Evolutionary conservation across 164 flowering plant genomes (phyloP), one percentile per base, ranked within the genome.

Genomic region (Liriodendron chinense): DNA sequence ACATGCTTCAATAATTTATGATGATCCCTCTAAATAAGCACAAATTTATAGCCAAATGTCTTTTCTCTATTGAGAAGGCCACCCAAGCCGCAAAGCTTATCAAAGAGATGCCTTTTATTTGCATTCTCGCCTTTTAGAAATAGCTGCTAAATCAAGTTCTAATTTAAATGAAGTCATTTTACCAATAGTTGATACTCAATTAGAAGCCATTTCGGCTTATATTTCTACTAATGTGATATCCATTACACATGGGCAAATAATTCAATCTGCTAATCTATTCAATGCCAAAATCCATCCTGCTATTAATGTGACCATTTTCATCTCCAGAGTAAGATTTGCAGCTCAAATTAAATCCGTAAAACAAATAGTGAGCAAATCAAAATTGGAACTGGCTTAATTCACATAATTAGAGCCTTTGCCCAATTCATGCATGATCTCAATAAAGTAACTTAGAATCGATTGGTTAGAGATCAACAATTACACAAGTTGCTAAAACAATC

Each of bases 121-220:
- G 62, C 10, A 57, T 57, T 57, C 14, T 7, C n/a, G 10, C 6
- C 14, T 57, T 57, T 57, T 57, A 10, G 10, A 57, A 57, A 57
- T 9, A 57, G 62, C 62, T 57, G 62, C 62, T 57, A 57, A 57
- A 57, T 57, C n/a, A 57, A 57, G 62, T 57, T 57, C 62, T 57
- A 0, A 20, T 57, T 57, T 57, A 57, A 12, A 1, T 13, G 62
- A n/a, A n/a, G n/a, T n/a, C n/a, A n/a, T n/a, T 57, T 57, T 57
- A 57, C 62, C 62, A 57, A 57, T 9, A 57, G 62, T 57, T 13
- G 62, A 0, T 8, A 12, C 43, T 34, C 6, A 34, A 34, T 0
- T 34, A 3, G 43, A 6, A 2, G 43, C 3, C 43, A 0, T 34
- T 63, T 63, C 65, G 8, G 1, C 65, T 21, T 62, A 18, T 62